These are phyloP conservation scores for Sclerotinia subarctica DNA, from an alignment of 2,329 filamentous ascomycete species.

Conservation along the genomic window DNA sequence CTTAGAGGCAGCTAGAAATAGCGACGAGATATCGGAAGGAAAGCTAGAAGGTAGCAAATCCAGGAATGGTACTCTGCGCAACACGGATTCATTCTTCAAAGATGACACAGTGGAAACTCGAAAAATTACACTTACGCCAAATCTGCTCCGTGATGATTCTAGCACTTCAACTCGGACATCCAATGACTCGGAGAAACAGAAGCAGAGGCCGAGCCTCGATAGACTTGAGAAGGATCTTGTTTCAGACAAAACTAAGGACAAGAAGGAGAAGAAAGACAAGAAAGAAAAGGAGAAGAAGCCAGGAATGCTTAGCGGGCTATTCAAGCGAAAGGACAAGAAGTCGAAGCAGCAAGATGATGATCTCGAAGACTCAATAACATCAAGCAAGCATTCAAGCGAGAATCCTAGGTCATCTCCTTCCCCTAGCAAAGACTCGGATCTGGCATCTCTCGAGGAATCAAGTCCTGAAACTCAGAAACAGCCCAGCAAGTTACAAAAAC, in stretches of 20 bases:
- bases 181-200: slow-evolving; percentile 48
- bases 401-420: slow-evolving; percentile 39
- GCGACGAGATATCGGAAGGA: slow-evolving; percentile 64
- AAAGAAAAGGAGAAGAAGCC: slow-evolving; percentile 53
- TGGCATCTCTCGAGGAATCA: slow-evolving; percentile 30
- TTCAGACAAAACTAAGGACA: slow-evolving; percentile 66
- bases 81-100: slow-evolving; percentile 96
- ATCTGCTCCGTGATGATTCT: slow-evolving; percentile 79
- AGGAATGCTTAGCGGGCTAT: slow-evolving; percentile 63
- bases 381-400: slow-evolving; percentile 44
- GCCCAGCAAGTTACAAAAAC: slow-evolving; percentile 69
- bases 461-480: slow-evolving; percentile 49
- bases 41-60: slow-evolving; percentile 60
- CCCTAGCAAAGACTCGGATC: slow-evolving; percentile 38
- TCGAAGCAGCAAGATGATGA: slow-evolving; percentile 54
- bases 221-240: slow-evolving; percentile 66
- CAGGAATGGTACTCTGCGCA: slow-evolving; percentile 80
- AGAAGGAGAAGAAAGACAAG: slow-evolving; percentile 59
- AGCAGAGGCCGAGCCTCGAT: slow-evolving; percentile 68
- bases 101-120: slow-evolving; percentile 93
- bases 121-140: slow-evolving; percentile 95
- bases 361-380: slow-evolving; percentile 37
- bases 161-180: slow-evolving; percentile 42
- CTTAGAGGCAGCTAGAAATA: slow-evolving; percentile 48
- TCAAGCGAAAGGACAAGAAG: slow-evolving; percentile 47